phyloP scores from a whole-genome alignment of 1,139 yeast species.

The Suhomyces bribrorum region DNA sequence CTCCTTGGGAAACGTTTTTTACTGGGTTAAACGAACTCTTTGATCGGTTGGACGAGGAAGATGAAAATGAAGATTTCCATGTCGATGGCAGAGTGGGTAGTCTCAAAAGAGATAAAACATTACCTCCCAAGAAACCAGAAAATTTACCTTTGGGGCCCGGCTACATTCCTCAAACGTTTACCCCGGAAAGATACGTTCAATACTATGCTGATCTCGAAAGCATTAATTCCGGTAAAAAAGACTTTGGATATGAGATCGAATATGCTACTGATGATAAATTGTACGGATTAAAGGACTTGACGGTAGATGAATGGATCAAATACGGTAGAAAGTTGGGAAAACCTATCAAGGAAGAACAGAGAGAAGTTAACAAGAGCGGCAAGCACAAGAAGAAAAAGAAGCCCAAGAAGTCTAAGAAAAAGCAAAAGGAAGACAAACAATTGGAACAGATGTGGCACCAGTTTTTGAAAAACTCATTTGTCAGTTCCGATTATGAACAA shows the following conservation, averaged over 20 bases:
- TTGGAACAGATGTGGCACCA: conserved; percentile 42
- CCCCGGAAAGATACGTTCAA: conserved; percentile 73
- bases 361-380: conserved; percentile 16
- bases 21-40: conserved; percentile 39
- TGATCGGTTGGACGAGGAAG: conserved; percentile 20
- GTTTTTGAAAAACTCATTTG: conserved; percentile 56
- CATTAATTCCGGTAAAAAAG: conserved; percentile 48
- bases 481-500: conserved; percentile 63
- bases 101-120: conserved; percentile 52
- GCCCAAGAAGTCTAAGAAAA: conserved; percentile 14
- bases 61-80: conserved; percentile 18
- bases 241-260: conserved; percentile 62
- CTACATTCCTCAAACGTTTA: conserved; percentile 64
- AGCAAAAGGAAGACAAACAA: conserved; percentile 17
- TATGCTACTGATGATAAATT: conserved; percentile 65
- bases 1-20: conserved; percentile 61
- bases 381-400: conserved; percentile 11
- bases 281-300: conserved; percentile 55
- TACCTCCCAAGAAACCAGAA: conserved; percentile 66
- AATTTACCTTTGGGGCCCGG: conserved; percentile 69
- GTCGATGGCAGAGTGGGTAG: no score
- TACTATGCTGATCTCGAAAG: conserved; percentile 63
- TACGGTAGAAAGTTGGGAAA: conserved; percentile 56
- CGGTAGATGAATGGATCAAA: conserved; percentile 61
- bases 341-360: conserved; percentile 26